These are phyloP conservation scores for Beverwykella pulmonaria DNA, from an alignment of 495 filamentous ascomycete genomes.

Conservation along the genomic window DNA sequence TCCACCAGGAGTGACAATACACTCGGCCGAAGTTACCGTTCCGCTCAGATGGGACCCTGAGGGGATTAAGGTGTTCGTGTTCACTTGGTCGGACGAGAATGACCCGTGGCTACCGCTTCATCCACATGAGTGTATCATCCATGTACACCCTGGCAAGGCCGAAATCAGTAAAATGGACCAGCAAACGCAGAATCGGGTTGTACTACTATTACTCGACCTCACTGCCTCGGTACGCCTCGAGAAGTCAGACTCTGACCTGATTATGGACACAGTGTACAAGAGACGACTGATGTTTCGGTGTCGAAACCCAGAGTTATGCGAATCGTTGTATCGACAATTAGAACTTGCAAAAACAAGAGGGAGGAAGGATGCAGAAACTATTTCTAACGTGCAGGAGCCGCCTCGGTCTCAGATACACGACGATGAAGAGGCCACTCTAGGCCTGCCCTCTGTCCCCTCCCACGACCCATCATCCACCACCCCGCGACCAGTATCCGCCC, in stretches of 20 bases:
- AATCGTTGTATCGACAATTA: neutral
- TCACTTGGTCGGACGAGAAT: slow-evolving; percentile 1
- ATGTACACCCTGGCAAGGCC: slow-evolving; percentile 18
- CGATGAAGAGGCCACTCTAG: neutral
- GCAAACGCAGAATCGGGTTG: neutral
- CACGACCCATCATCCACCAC: neutral
- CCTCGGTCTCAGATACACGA: neutral
- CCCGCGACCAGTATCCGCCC: neutral
- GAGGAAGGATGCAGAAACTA: too few species aligned
- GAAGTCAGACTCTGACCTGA: too few species aligned
- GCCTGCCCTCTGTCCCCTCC: neutral
- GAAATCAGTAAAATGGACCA: slow-evolving; percentile 11
- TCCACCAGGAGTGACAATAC: slow-evolving; percentile 1
- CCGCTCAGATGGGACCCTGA: neutral
- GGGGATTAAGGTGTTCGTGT: slow-evolving; percentile 1
- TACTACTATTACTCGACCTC: slow-evolving; percentile 6
- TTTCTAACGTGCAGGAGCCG: too few species aligned
- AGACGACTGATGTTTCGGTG: too few species aligned
- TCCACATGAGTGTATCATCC: slow-evolving; percentile 3
- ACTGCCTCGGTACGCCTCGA: neutral
- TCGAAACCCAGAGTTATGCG: neutral
- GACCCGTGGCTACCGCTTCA: slow-evolving; percentile 4
- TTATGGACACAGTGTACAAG: too few species aligned
- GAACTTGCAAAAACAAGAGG: too few species aligned
- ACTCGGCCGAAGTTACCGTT: slow-evolving; percentile 12